These are phyloP conservation scores for Zizania palustris DNA, from an alignment of 202 grass and related monocot genomes.

Conservation along the genomic window DNA sequence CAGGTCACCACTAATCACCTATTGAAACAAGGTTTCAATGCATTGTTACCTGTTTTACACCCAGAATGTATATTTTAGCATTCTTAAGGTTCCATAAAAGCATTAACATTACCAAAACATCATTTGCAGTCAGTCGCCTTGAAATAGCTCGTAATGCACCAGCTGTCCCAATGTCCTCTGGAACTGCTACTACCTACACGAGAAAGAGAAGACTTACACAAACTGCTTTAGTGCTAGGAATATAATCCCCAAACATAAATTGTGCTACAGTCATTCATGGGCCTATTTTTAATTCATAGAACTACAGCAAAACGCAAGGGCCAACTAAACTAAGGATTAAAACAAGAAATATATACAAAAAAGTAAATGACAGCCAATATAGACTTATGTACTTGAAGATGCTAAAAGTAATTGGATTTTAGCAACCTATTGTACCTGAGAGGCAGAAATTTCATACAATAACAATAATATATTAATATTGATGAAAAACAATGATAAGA, in stretches of 20 bases:
- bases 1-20: conserved; percentile 89
- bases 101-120: conserved; percentile 76
- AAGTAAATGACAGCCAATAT: not conserved
- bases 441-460: not conserved
- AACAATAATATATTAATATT: not conserved
- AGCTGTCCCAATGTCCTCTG: conserved; percentile 90
- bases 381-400: conserved; percentile 3
- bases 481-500: not conserved
- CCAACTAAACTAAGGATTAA: not conserved
- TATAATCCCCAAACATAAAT: conserved; percentile 17
- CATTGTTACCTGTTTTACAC: conserved; percentile 31
- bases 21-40: conserved; percentile 23
- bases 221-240: conserved; percentile 25
- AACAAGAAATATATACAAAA: not conserved
- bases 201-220: conserved; percentile 26
- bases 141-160: conserved; percentile 79
- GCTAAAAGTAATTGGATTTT: conserved; percentile 16
- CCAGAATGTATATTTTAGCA: conserved; percentile 12
- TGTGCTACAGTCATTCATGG: not conserved
- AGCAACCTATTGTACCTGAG: conserved; percentile 22
- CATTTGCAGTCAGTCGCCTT: conserved; percentile 69
- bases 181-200: conserved; percentile 67
- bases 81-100: conserved; percentile 26
- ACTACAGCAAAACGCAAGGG: conserved; percentile 1
- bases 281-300: not conserved